phyloP scores from a whole-genome alignment of 352 stramenopile species.

The Phytophthora sp. region DNA sequence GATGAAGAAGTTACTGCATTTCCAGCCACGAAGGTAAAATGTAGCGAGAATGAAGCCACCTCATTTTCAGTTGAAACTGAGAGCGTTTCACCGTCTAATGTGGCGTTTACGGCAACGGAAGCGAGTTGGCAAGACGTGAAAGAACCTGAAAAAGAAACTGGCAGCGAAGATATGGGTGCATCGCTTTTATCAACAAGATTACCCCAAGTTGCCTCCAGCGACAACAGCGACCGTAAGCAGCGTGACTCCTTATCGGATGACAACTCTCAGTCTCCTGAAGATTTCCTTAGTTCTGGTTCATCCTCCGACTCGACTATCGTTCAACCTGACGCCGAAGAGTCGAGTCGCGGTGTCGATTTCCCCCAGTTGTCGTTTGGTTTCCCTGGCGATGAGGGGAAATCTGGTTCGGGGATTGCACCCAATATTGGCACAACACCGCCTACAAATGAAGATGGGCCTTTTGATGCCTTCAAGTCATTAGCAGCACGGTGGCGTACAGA shows the following conservation, averaged over 20 bases:
- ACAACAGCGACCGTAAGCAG: neutral
- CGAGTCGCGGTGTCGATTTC: constrained; percentile 1
- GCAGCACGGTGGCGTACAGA: constrained; percentile 34
- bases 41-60: neutral
- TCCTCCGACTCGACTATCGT: constrained; percentile 14
- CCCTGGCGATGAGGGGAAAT: neutral
- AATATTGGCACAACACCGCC: neutral
- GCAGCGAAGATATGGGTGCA: neutral
- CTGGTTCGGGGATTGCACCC: neutral
- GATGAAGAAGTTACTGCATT: neutral
- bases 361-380: constrained; percentile 11
- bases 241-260: constrained; percentile 12
- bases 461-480: constrained; percentile 38
- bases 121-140: neutral
- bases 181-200: neutral
- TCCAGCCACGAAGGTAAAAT: neutral
- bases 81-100: neutral
- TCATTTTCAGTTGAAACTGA: neutral
- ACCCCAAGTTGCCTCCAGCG: neutral
- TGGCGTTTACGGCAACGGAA: neutral
- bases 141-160: neutral
- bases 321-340: constrained; percentile 9
- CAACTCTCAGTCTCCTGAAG: constrained; percentile 7
- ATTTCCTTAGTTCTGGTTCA: constrained; percentile 1
- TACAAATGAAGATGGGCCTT: constrained; percentile 24